Evolutionary conservation across 306 rosid genomes (phyloP).

Genomic region (Dalbergia oliveri): DNA sequence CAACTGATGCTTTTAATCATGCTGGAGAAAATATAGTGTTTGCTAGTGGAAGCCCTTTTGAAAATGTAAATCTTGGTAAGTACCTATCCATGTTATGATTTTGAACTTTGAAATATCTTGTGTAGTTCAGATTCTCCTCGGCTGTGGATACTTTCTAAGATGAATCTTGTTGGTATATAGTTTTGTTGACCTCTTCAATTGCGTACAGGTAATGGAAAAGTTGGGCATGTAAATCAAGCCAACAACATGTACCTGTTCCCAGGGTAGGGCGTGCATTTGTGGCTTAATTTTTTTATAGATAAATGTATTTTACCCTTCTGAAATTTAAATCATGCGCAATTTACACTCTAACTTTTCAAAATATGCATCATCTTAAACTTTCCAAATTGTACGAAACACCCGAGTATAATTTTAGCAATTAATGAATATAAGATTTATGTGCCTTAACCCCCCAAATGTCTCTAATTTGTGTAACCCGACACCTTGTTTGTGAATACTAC

Average conservation of each 20-base stretch:
- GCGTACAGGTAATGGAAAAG: slow-evolving; percentile 72
- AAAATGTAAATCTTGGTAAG: slow-evolving; percentile 78
- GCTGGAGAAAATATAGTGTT: slow-evolving; percentile 86
- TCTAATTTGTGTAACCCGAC: too few species aligned
- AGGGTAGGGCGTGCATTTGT: slow-evolving; percentile 67
- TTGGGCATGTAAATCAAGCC: slow-evolving; percentile 96
- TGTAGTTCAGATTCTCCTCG: slow-evolving; percentile 28
- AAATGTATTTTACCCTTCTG: too few species aligned
- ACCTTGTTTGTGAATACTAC: too few species aligned
- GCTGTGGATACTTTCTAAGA: slow-evolving; percentile 37
- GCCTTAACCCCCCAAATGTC: too few species aligned
- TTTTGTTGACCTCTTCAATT: slow-evolving; percentile 33
- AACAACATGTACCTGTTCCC: slow-evolving; percentile 96
- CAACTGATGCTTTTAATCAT: slow-evolving; percentile 82
- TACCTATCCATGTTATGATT: slow-evolving; percentile 34
- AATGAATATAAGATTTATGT: too few species aligned
- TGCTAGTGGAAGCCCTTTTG: slow-evolving; percentile 94
- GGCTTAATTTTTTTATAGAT: not conserved
- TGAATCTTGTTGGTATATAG: slow-evolving; percentile 34
- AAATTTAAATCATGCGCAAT: too few species aligned
- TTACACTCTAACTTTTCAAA: too few species aligned
- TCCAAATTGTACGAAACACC: too few species aligned
- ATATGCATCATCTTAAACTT: too few species aligned
- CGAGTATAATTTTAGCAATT: too few species aligned
- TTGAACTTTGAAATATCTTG: slow-evolving; percentile 28